Evolutionary conservation across 2,329 filamentous ascomycete species (phyloP).

Genomic region (Paraconiothyrium sp.): DNA sequence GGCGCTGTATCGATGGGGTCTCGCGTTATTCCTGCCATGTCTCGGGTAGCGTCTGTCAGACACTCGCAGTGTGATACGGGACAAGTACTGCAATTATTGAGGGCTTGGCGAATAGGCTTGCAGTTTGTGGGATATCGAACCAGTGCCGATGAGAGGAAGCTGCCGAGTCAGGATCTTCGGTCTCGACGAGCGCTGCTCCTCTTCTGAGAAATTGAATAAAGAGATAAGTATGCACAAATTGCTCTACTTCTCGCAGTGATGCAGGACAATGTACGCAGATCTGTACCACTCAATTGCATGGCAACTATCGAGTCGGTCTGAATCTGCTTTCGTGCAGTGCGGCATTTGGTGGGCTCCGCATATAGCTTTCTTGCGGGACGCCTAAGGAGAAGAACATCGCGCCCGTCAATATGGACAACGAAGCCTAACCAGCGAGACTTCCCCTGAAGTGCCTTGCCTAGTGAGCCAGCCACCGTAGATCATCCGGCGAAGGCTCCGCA

Average conservation of each 20-base stretch:
- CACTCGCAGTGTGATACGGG: background rate
- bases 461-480: conserved; percentile 9
- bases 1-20: background rate
- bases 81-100: background rate
- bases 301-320: background rate
- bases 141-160: no score
- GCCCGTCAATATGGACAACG: background rate
- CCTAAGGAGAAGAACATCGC: background rate
- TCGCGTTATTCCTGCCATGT: background rate
- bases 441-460: background rate
- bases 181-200: no score
- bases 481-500: conserved; percentile 14
- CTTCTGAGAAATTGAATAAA: no score
- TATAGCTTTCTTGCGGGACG: background rate
- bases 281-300: background rate
- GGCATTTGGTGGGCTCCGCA: background rate
- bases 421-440: background rate
- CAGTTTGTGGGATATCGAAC: no score
- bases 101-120: background rate
- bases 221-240: background rate
- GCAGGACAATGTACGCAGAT: background rate
- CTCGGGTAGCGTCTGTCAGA: background rate
- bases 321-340: background rate
- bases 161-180: no score
- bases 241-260: background rate